Percentiles rank a stretch among this genome's conserved stretches.
phyloP scores from a whole-genome alignment of 371 early-diverging fungal genomes.

The Actinomucor elegans region DNA sequence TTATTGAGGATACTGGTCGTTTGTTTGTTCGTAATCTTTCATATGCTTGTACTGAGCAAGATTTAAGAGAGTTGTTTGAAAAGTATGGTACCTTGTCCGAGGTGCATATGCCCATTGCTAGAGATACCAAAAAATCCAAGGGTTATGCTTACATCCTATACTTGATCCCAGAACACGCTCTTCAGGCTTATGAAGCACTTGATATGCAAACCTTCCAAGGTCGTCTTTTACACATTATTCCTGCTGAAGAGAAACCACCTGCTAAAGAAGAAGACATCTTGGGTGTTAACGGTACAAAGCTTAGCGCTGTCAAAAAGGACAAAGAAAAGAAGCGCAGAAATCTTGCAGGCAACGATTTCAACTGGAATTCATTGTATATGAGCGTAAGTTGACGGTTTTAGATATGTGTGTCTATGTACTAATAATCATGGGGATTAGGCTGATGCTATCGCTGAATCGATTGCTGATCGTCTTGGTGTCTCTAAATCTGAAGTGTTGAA shows the following conservation, averaged over 20 bases:
- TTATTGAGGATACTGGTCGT: slow-evolving; percentile 92
- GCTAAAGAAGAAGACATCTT: slow-evolving; percentile 61
- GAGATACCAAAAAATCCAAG: slow-evolving; percentile 88
- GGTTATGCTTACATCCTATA: slow-evolving; percentile 92
- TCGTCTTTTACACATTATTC: slow-evolving; percentile 82
- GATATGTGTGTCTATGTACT: background rate
- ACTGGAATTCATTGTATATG: slow-evolving; percentile 96
- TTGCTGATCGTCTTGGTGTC: slow-evolving; percentile 87
- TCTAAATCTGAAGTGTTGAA: slow-evolving; percentile 87
- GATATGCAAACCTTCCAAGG: slow-evolving; percentile 91
- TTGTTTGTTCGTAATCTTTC: slow-evolving; percentile 92
- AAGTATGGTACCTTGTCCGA: slow-evolving; percentile 91
- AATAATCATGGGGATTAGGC: slow-evolving; percentile 40
- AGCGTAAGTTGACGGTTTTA: slow-evolving; percentile 55
- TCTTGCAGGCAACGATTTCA: slow-evolving; percentile 78
- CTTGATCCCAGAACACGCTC: slow-evolving; percentile 90
- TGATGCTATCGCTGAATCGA: slow-evolving; percentile 93
- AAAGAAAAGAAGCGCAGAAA: slow-evolving; percentile 78
- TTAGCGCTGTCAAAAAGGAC: slow-evolving; percentile 75
- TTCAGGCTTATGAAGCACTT: slow-evolving; percentile 78
- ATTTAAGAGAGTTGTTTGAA: slow-evolving; percentile 76
- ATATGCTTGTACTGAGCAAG: slow-evolving; percentile 86
- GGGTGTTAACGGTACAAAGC: slow-evolving; percentile 57
- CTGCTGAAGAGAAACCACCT: slow-evolving; percentile 85
- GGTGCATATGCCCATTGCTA: slow-evolving; percentile 90